phyloP scores from a whole-genome alignment of 1,284 basidiomycete genomes.

The Ceratobasidium sp. region DNA sequence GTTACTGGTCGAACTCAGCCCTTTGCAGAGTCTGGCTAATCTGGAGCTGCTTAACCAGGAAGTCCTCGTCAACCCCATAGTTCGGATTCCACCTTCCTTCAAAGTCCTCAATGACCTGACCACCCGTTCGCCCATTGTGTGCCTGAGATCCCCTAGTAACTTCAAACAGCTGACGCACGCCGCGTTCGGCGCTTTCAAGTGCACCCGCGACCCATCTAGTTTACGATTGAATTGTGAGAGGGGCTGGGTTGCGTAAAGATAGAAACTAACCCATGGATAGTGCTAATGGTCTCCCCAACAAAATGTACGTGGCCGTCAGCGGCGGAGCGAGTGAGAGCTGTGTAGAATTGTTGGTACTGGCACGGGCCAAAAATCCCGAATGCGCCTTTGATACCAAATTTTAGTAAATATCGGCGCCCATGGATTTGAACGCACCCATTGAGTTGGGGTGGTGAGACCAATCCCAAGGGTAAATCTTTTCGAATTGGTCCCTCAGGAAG shows the following conservation, averaged over 20 bases:
- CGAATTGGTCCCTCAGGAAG: neutral
- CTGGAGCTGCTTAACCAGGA: too few relatives aligned
- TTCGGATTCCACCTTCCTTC: too few relatives aligned
- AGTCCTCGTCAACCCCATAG: too few relatives aligned
- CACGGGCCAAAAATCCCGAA: slow-evolving; percentile 13
- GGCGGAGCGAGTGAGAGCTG: neutral
- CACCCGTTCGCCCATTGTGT: too few relatives aligned
- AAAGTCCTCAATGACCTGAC: too few relatives aligned
- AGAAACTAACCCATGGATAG: slow-evolving; percentile 6
- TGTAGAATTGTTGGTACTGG: slow-evolving; percentile 2
- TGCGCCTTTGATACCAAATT: slow-evolving; percentile 2
- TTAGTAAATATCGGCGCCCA: neutral
- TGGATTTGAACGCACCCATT: slow-evolving; percentile 5
- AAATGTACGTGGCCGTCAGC: slow-evolving; percentile 2
- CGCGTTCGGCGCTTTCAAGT: slow-evolving; percentile 18
- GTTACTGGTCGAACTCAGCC: too few relatives aligned
- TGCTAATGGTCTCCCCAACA: slow-evolving; percentile 8
- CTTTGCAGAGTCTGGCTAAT: too few relatives aligned
- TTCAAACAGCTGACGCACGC: neutral
- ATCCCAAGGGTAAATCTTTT: slow-evolving; percentile 16
- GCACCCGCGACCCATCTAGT: slow-evolving; percentile 18
- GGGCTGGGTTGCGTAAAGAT: neutral
- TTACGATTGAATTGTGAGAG: neutral
- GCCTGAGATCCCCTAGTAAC: too few relatives aligned
- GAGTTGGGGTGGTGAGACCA: slow-evolving; percentile 6